Base-by-base conservation (phyloP, 139 green algal genomes). In the Marvania coccoides region DNA sequence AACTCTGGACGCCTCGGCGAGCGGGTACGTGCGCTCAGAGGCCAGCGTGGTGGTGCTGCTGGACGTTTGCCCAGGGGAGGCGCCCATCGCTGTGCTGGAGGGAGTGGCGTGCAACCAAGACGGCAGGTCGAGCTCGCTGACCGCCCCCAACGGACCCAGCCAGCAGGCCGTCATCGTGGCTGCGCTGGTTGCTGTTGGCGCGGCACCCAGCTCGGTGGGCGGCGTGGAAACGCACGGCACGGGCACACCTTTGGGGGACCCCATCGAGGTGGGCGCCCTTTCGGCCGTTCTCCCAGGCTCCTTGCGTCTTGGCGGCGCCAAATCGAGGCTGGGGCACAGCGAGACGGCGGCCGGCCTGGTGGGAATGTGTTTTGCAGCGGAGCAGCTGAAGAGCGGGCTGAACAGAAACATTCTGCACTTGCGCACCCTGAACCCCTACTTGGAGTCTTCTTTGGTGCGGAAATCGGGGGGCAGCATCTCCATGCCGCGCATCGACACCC, bases 1-100 rank as follows among this genome's bases (percentile, higher is more conserved):
- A 53, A 65, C 73, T 5, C 54, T 95, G 26, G 88, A 94, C 59
- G 78, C 72, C 3, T 51, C 56, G 3, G 88, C 84, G 3, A 78
- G 90, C 58, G 89, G 89, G 15, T 96, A 96, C 63, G 85, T 86
- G 2, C 66, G 88, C 1, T 86, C 80, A 2, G 87, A 95, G 61
- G 80, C 74, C 7, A 86, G 75, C 67, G 47, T 72, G 6, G 76
- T 69, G 4, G 47, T 88, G 47, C 72, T 77, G 19, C 70, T 26
- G 53, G 33, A 63, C 37, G 10, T 14, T 58, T 23, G 26, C 23
- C n/a, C n/a, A n/a, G 58, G 7, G 30, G 12, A 8, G 9, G 19
- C 9, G 35, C 9, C 48, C 19, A 23, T 59, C 9, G 48, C 48
- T 23, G 12, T 59, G 35, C 10, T 59, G 35, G 19, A 8, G 35